Percentiles rank a stretch among this genome's conserved stretches.
Evolutionary conservation across 2,329 filamentous ascomycete species (phyloP).

Genomic region (Penicillium sp.): DNA sequence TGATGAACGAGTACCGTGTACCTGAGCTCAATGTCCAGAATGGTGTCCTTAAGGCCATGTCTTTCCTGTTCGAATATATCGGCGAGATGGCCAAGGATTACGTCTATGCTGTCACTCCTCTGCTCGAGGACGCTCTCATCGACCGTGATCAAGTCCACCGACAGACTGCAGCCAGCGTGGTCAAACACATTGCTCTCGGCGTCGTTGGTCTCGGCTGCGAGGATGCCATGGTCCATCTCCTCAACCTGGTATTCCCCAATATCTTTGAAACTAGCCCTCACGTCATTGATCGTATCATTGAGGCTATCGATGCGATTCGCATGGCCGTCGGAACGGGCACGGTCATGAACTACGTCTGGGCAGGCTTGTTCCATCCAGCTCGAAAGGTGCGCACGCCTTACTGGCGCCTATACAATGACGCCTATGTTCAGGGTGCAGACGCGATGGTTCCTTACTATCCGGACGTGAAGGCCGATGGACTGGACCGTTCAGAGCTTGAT

Average conservation of each 20-base stretch:
- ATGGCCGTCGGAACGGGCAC: conserved; percentile 90
- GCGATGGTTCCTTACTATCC: conserved; percentile 97
- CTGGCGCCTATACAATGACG: conserved; percentile 96
- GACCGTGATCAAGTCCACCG: conserved; percentile 97
- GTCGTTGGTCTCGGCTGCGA: conserved; percentile 98
- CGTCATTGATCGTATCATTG: conserved; percentile 96
- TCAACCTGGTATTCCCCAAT: conserved; percentile 95
- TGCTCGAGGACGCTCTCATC: conserved; percentile 95
- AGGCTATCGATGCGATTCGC: conserved; percentile 93
- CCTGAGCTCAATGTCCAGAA: conserved; percentile 99
- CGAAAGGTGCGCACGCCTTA: conserved; percentile 93
- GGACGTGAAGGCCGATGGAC: conserved; percentile 75
- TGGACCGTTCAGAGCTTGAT: conserved; percentile 77
- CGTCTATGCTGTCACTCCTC: conserved; percentile 93
- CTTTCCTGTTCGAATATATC: conserved; percentile 98
- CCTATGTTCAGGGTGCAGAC: conserved; percentile 91
- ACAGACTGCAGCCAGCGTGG: conserved; percentile 92
- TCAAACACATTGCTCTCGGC: conserved; percentile 96
- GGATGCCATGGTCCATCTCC: conserved; percentile 96
- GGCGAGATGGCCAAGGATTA: conserved; percentile 99
- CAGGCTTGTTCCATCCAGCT: conserved; percentile 93
- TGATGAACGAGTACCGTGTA: conserved; percentile 99
- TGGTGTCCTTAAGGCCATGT: conserved; percentile 93
- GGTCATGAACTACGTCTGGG: conserved; percentile 98
- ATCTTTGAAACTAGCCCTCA: conserved; percentile 97